Evolutionary conservation across 2,329 filamentous ascomycete genomes (phyloP).

Genomic region (Coniochaeta sp.): DNA sequence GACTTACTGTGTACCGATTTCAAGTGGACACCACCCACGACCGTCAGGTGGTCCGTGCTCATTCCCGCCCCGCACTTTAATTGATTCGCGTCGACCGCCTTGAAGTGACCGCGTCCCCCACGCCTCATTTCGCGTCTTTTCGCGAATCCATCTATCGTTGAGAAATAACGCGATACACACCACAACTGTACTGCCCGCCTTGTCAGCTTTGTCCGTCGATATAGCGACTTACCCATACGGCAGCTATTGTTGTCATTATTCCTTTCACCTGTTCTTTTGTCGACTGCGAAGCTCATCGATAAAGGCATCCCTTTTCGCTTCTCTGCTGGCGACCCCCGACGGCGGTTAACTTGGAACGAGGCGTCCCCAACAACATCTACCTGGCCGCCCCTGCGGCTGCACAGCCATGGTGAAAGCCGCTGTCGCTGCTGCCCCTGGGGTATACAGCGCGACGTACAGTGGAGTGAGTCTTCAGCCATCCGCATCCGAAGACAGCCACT

Average conservation of each 20-base stretch:
- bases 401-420: conserved; percentile 39
- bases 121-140: conserved; percentile 3
- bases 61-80: conserved; percentile 2
- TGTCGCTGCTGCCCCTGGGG: conserved; percentile 36
- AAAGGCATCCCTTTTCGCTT: not conserved
- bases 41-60: not conserved
- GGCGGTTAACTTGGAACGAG: not conserved
- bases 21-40: too few species aligned
- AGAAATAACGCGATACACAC: not conserved
- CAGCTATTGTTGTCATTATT: too few species aligned
- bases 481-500: conserved; percentile 7
- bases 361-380: not conserved
- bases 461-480: conserved; percentile 40
- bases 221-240: not conserved
- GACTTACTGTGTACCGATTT: too few species aligned
- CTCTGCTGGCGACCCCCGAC: not conserved
- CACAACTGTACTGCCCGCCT: not conserved
- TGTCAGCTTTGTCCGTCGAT: not conserved
- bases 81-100: conserved; percentile 1
- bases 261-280: too few species aligned
- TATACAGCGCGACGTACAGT: conserved; percentile 65
- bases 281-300: not conserved
- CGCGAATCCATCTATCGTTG: not conserved
- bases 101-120: conserved; percentile 3
- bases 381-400: not conserved